Evolutionary conservation across 176 grass and related monocot species (phyloP).

Genomic region (Paspalum vaginatum): DNA sequence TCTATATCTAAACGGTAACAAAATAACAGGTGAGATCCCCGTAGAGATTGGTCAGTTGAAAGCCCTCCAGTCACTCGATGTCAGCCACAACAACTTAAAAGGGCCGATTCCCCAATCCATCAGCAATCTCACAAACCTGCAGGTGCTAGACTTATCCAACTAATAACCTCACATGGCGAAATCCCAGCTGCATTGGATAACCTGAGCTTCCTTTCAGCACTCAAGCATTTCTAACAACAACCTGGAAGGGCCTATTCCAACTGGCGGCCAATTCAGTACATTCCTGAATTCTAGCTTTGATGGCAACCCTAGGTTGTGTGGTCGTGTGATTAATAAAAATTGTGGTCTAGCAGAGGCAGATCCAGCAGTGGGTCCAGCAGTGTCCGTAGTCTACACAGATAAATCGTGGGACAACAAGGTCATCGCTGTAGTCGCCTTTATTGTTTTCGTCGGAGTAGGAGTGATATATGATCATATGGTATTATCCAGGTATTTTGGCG

Average conservation of each 20-base stretch:
- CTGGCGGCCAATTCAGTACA: background rate
- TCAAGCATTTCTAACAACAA: constrained; percentile 45
- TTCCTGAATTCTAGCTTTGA: constrained; percentile 37
- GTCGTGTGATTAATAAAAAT: background rate
- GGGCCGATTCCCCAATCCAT: constrained; percentile 15
- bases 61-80: background rate
- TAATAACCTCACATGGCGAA: constrained; percentile 23
- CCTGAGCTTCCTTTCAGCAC: constrained; percentile 25
- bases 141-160: constrained; percentile 23
- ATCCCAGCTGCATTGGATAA: constrained; percentile 3
- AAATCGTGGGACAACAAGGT: background rate
- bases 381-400: background rate
- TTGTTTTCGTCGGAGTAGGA: constrained; percentile 24
- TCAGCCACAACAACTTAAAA: constrained; percentile 28
- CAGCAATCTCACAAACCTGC: constrained; percentile 6
- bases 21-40: constrained; percentile 1
- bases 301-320: constrained; percentile 48
- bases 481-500: background rate
- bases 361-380: background rate
- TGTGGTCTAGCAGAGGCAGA: background rate
- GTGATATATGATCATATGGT: background rate
- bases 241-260: constrained; percentile 35
- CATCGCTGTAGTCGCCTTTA: background rate
- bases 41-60: background rate
- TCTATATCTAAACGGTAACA: background rate